Evolutionary conservation across 169 alveolate species (phyloP), one percentile per base, ranked within the genome.

Genomic region (Sarcocystis neurona): DNA sequence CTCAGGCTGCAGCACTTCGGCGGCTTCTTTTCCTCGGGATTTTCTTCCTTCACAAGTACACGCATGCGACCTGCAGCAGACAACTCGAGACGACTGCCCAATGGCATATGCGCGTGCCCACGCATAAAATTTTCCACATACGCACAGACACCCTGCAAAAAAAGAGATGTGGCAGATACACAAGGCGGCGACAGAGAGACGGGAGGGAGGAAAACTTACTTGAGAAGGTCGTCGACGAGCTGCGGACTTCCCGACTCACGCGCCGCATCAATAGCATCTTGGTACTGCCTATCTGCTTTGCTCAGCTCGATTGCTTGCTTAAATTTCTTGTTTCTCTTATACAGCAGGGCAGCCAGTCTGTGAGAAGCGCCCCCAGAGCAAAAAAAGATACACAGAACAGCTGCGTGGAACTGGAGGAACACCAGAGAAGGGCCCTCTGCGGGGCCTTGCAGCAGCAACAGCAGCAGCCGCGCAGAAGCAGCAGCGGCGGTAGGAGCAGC

Each of bases 191-290:
- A 30, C 72, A 5, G 86, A 18, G 44, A 10, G 44, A 8, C 6
- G 1, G 23, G 30, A 48, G 34, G 75, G 23, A 60, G 66, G 63
- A 4, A 39, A 10, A 46, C 92, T 23, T 48, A 87, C 90, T 75
- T 74, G 39, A 88, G 89, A 60, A 89, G 87, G 3, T 41, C 86
- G 79, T 88, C 89, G 30, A 80, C 93, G 79, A 93, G 92, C 58
- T 93, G 94, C 30, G 89, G 84, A 79, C 87, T 93, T 44, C 95
- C 94, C 23, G 94, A 91, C 72, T 92, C 95, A 60, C 91, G 74
- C 0, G 95, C 95, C 0, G 94, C 88, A 80, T 93, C 94, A 90
- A 93, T 93, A 90, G 93, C 92, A 86, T 93, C 95, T 77, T 87
- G 91, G 85, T 87, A 91, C 87, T 87, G 91, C 87, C 89, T 82